Evolutionary conservation across 2,329 filamentous ascomycete species (phyloP).

Genomic region (Onygena corvina): DNA sequence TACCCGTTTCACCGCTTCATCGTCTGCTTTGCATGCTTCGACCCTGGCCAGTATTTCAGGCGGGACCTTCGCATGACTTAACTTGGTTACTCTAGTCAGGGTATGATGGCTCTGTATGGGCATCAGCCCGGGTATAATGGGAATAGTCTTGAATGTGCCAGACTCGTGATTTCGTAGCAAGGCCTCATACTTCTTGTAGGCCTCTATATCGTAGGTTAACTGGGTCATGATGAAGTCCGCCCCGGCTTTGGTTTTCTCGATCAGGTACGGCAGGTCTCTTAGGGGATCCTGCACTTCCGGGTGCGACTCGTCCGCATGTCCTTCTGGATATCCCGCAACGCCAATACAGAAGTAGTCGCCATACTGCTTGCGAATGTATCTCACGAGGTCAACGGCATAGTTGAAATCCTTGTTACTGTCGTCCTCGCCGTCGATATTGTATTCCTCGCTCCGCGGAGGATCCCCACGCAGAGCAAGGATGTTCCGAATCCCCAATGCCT

Average conservation of each 20-base stretch:
- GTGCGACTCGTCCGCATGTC: constrained; percentile 81
- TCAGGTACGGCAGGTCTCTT: constrained; percentile 69
- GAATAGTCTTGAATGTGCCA: constrained; percentile 70
- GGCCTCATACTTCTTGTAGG: constrained; percentile 69
- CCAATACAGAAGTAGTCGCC: constrained; percentile 95
- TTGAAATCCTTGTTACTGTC: constrained; percentile 66
- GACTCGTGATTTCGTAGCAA: constrained; percentile 67
- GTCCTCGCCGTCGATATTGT: constrained; percentile 51
- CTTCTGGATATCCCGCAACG: constrained; percentile 89
- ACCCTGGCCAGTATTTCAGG: constrained; percentile 53
- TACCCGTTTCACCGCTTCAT: constrained; percentile 38
- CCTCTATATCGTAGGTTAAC: constrained; percentile 81
- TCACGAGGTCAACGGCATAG: constrained; percentile 79
- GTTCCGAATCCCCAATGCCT: constrained; percentile 80
- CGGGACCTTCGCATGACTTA: constrained; percentile 80
- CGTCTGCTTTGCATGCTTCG: constrained; percentile 36
- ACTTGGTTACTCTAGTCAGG: constrained; percentile 81
- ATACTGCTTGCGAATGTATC: constrained; percentile 72
- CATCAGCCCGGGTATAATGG: constrained; percentile 92
- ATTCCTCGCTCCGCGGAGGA: constrained; percentile 79
- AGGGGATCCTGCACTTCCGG: constrained; percentile 59
- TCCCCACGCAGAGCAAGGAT: constrained; percentile 87
- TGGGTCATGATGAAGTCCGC: constrained; percentile 99
- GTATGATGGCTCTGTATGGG: constrained; percentile 97
- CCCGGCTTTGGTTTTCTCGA: constrained; percentile 82